Evolutionary conservation across 345 rosid genomes (phyloP), one percentile per base, ranked within the genome.

Genomic region (Lumnitzera littorea): DNA sequence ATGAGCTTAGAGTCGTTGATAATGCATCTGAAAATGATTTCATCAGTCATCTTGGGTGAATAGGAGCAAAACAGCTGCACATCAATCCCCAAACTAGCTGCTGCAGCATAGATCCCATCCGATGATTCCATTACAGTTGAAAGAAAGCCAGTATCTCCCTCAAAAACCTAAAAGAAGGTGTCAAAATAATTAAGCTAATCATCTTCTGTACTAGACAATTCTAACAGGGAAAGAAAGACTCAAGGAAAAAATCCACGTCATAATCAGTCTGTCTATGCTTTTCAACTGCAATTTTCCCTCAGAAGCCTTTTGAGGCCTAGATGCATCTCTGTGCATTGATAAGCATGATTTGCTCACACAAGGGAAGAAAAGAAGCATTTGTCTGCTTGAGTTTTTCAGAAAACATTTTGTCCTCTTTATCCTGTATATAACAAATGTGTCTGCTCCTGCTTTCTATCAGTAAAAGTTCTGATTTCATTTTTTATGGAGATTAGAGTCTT

Each of bases 71-170:
- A 80, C 16, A 94, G 76, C 82, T 94, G 99, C 53, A 94, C 72
- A 69, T 78, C 84, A 68, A 94, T 76, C 70, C 96, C 95, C 81
- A 94, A 74, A 75, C 91, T 85, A 71, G 91, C 91, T 66, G 99
- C 96, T 55, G 87, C 96, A 2, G 95, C 96, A 73, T 88, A 90
- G 31, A 94, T 82, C 72, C 79, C 92, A 79, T 87, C 86, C 50
- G 96, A 86, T 63, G 78, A 86, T 68, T 83, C 89, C 82, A 86
- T 79, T 54, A 81, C 77, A 17, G 79, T 70, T 25, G 87, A 67
- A 56, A 86, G 74, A 72, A 81, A 83, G 77, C 67, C 61, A 55
- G 24, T 63, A 57, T 73, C 92, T 50, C 92, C 92, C 68, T 83
- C 92, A 70, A 86, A 86, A 27, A 83, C 79, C 92, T 81, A 76